A percentile compares a stretch with the other conserved stretches of the same genome.
These are phyloP conservation scores for Trichoderma gracile DNA, from an alignment of 2,329 filamentous ascomycete genomes.

Conservation along the genomic window DNA sequence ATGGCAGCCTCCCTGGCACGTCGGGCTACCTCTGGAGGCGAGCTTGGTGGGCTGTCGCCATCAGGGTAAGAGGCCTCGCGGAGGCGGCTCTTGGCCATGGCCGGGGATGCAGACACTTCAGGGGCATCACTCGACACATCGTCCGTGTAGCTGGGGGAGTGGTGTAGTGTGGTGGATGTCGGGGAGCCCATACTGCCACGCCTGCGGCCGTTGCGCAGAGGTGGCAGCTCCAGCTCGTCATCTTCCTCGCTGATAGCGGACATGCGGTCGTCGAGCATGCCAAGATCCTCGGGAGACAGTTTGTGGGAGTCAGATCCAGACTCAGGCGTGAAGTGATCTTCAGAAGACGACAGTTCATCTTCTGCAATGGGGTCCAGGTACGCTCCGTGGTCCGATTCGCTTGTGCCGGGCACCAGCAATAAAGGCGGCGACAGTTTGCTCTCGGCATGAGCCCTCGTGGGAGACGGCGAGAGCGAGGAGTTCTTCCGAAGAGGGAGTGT, in stretches of 20 bases:
- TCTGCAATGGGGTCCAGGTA: slow-evolving; percentile 21
- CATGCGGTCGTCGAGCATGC: slow-evolving; percentile 28
- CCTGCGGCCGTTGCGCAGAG: slow-evolving; percentile 36
- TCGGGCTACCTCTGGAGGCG: slow-evolving; percentile 43
- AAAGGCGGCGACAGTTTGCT: slow-evolving; percentile 15
- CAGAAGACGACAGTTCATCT: slow-evolving; percentile 8
- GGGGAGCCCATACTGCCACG: slow-evolving; percentile 39
- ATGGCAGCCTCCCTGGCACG: slow-evolving; percentile 34
- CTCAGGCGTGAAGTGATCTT: background rate
- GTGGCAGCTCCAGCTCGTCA: slow-evolving; percentile 38
- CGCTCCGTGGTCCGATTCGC: slow-evolving; percentile 14
- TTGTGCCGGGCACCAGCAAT: background rate
- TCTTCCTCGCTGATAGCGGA: slow-evolving; percentile 30
- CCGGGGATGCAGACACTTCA: slow-evolving; percentile 49
- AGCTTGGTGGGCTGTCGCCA: slow-evolving; percentile 51
- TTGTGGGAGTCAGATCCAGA: slow-evolving; percentile 5
- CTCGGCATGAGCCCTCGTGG: slow-evolving; percentile 1
- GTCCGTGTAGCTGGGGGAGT: slow-evolving; percentile 42
- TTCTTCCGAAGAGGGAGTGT: background rate
- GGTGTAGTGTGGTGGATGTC: slow-evolving; percentile 44
- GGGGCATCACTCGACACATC: slow-evolving; percentile 46
- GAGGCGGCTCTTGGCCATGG: slow-evolving; percentile 34
- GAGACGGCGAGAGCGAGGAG: slow-evolving; percentile 30
- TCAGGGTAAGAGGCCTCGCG: slow-evolving; percentile 41
- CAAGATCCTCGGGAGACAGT: slow-evolving; percentile 23